phyloP scores from a whole-genome alignment of 257 asterid species.

The Solanum sejunctum region DNA sequence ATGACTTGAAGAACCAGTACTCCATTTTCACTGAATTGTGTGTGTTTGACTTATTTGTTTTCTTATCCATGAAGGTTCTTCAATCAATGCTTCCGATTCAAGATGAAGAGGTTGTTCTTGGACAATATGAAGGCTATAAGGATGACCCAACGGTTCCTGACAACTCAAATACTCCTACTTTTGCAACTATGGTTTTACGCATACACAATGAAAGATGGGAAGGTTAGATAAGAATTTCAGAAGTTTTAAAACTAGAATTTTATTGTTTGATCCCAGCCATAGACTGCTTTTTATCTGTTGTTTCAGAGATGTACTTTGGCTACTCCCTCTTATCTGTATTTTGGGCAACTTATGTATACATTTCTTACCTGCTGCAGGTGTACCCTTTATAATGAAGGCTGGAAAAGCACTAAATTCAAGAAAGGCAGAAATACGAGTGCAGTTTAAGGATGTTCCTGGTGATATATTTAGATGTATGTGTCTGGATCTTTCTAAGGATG shows the following conservation, averaged over 20 bases:
- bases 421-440: constrained; percentile 91
- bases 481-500: not conserved
- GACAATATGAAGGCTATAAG: constrained; percentile 88
- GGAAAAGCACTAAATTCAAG: constrained; percentile 94
- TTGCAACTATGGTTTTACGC: constrained; percentile 58
- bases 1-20: not conserved
- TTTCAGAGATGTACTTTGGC: not conserved
- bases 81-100: constrained; percentile 79
- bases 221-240: constrained; percentile 31
- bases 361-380: constrained; percentile 43
- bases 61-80: constrained; percentile 55
- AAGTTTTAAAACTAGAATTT: not conserved
- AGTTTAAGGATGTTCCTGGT: constrained; percentile 97
- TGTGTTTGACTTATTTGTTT: not conserved
- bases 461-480: constrained; percentile 72
- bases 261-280: not conserved
- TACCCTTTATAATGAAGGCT: constrained; percentile 93
- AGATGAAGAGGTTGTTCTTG: constrained; percentile 90
- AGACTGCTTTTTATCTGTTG: not conserved
- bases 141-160: constrained; percentile 89
- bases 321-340: not conserved
- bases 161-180: constrained; percentile 83
- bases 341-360: not conserved
- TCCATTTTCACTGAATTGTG: not conserved
- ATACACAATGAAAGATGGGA: constrained; percentile 94